Base-by-base conservation (phyloP, 345 rosid species). In the Jatropha curcas region DNA sequence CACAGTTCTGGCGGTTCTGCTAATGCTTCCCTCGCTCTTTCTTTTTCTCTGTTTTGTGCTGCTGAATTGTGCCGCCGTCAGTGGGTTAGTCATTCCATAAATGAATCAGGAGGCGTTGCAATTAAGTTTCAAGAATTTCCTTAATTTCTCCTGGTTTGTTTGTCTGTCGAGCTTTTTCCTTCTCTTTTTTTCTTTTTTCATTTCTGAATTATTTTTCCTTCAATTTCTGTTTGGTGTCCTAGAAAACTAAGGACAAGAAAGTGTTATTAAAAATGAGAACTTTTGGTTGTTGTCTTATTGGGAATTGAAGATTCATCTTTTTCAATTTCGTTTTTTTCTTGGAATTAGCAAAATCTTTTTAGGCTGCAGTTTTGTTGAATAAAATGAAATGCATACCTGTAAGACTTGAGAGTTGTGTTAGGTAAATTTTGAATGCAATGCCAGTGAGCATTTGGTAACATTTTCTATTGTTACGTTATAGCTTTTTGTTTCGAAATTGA, bases 71-170 rank as follows among this genome's bases (percentile, higher is more conserved):
- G 22, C 6, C 22, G 12, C 6, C 10, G 7, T 56, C 16, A 56
- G 60, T 56, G 12, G 33, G 33, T 24, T n/a, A 22, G 25, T 25
- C 8, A 56, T 25, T 48, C 5, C 5, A 16, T 48, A 70, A 10
- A 70, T 58, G 73, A 70, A 28, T 30, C 53, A 62, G 68, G 80
- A 73, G 63, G 85, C 84, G 16, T 75, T 84, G 79, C 84, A 65
- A 34, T 70, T 86, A 39, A 84, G 85, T 72, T 76, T 83, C 52
- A 82, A 74, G 55, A 65, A 58, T 78, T 79, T 83, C 75, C 20
- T 71, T 30, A 55, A 68, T 74, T 58, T 82, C 62, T 60, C 83
- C 48, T 77, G 82, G 91, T 87, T 66, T 50, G 24, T 71, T 27
- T 39, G 2, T 22, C 0, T n/a, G n/a, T n/a, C n/a, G n/a, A n/a